Evolutionary conservation across 495 filamentous ascomycete genomes (phyloP).

Genomic region (Monascus purpureus): DNA sequence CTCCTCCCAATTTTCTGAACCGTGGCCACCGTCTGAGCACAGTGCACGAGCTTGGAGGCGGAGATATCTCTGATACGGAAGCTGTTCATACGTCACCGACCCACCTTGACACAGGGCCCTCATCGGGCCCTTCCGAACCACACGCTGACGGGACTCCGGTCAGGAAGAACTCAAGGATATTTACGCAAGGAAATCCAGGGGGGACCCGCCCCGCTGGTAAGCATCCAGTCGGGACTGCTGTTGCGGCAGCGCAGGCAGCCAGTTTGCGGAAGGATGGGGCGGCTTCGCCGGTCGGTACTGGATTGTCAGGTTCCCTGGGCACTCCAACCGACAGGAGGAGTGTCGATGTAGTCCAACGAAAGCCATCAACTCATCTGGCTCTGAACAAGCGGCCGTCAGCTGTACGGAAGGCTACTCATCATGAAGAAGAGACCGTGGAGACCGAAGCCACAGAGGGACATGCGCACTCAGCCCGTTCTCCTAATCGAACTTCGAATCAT

Average conservation of each 20-base stretch:
- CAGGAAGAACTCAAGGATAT: constrained; percentile 36
- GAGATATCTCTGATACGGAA: constrained; percentile 20
- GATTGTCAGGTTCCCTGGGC: not conserved
- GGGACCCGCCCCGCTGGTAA: constrained; percentile 25
- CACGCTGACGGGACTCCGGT: constrained; percentile 34
- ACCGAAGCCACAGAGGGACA: not conserved
- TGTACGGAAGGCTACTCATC: not conserved
- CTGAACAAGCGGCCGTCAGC: not conserved
- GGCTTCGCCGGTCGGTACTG: not conserved
- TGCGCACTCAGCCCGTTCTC: not conserved
- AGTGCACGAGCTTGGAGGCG: constrained; percentile 30
- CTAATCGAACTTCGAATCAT: too few relatives aligned
- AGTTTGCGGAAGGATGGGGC: constrained; percentile 5
- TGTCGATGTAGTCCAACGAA: not conserved
- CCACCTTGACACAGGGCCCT: too few relatives aligned
- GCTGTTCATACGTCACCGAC: too few relatives aligned
- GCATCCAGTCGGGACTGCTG: constrained; percentile 22
- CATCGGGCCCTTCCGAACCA: constrained; percentile 21
- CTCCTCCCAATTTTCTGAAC: constrained; percentile 7
- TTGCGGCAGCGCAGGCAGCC: constrained; percentile 21
- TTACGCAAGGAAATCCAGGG: constrained; percentile 22
- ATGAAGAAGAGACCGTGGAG: constrained; percentile 1
- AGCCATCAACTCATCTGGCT: not conserved
- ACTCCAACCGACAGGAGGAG: not conserved
- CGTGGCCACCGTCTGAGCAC: constrained; percentile 17